Evolutionary conservation across 331 rosid genomes (phyloP).

Genomic region (Arachis monticola): DNA sequence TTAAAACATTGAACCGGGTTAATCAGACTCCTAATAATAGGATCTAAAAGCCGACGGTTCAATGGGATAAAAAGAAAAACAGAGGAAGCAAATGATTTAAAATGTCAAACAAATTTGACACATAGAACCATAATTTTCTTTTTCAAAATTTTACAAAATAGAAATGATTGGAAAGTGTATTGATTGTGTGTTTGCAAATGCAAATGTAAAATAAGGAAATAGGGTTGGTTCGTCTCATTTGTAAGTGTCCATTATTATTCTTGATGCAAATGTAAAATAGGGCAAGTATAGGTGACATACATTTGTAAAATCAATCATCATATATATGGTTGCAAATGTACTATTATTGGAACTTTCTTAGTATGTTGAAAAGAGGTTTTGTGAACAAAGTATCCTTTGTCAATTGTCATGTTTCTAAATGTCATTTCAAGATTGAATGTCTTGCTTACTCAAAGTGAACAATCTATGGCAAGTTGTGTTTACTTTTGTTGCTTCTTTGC

Average conservation of each 20-base stretch:
- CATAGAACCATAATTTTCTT: not conserved
- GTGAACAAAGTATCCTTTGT: constrained; percentile 5
- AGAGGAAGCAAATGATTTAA: too few species aligned
- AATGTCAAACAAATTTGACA: constrained; percentile 38
- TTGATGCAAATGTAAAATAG: constrained; percentile 38
- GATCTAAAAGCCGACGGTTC: too few species aligned
- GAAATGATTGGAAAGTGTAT: constrained; percentile 11
- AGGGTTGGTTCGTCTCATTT: constrained; percentile 8
- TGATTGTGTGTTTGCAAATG: constrained; percentile 17
- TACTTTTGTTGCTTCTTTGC: constrained; percentile 6
- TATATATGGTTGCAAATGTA: constrained; percentile 19
- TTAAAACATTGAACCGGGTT: not conserved
- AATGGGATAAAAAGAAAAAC: too few species aligned
- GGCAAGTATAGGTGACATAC: constrained; percentile 10
- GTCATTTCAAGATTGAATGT: not conserved
- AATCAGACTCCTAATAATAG: too few species aligned
- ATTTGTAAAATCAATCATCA: constrained; percentile 34
- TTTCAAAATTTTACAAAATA: constrained; percentile 5
- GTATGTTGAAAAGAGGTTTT: constrained; percentile 14
- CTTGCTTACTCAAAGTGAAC: not conserved
- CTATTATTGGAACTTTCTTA: constrained; percentile 12
- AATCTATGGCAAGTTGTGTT: not conserved
- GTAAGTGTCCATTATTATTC: constrained; percentile 21
- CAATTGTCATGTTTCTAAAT: constrained; percentile 4
- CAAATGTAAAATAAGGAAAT: constrained; percentile 47